Conservation (phyloP, 257 asterid species). For the Voacanga thouarsii region DNA sequence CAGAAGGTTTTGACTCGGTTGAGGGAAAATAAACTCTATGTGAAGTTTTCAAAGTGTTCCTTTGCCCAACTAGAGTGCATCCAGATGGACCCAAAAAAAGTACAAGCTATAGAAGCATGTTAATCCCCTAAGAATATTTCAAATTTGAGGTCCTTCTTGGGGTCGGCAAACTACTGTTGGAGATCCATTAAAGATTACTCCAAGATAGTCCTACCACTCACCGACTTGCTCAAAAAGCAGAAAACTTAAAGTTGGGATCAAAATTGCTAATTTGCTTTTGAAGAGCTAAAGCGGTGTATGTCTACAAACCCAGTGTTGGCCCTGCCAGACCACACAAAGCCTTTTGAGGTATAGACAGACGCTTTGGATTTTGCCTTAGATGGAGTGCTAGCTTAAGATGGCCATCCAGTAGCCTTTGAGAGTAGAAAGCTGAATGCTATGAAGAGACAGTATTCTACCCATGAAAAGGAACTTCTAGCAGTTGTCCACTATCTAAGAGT, state of each 20-base stretch:
- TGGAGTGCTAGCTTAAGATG: background rate
- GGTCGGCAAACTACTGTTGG: slow-evolving; percentile 1
- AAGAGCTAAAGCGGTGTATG: background rate
- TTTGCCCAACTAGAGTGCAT: background rate
- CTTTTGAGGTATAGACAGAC: too few relatives aligned
- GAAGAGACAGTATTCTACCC: background rate
- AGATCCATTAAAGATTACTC: background rate
- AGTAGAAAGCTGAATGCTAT: background rate
- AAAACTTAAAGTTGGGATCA: background rate
- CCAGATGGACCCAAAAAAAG: background rate
- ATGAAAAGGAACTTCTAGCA: background rate
- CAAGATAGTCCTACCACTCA: background rate
- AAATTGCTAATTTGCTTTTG: background rate
- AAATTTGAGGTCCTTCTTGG: background rate
- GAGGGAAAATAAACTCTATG: background rate
- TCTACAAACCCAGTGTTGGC: background rate
- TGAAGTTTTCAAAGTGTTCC: background rate
- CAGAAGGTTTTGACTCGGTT: background rate
- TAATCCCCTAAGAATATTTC: background rate
- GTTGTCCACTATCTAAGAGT: background rate
- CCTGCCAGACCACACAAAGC: too few relatives aligned
- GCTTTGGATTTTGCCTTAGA: background rate
- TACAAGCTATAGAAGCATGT: background rate
- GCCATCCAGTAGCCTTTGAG: background rate
- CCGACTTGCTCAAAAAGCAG: background rate